A percentile compares a stretch with the other conserved stretches of the same genome.
phyloP scores from a whole-genome alignment of 179 eudicot genomes.

The Spinacia oleracea region DNA sequence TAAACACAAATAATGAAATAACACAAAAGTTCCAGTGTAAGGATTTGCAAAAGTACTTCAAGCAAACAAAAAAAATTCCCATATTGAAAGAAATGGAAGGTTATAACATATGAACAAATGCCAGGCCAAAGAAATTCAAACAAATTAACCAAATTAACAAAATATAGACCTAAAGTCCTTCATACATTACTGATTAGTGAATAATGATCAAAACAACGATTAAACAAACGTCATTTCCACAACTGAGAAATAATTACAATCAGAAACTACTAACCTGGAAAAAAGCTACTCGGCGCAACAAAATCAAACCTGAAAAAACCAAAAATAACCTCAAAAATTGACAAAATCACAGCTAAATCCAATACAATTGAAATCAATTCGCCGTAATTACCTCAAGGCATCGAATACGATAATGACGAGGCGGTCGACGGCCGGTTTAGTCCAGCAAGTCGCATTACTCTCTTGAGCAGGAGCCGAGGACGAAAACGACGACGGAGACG shows the following conservation, averaged over 20 bases:
- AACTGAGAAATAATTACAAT: background rate
- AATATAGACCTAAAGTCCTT: background rate
- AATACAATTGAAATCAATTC: background rate
- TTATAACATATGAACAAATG: background rate
- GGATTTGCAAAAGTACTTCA: background rate
- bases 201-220: background rate
- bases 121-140: background rate
- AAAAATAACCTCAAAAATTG: background rate
- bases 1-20: background rate
- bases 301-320: conserved; percentile 74
- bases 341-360: background rate
- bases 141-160: background rate
- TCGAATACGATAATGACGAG: conserved; percentile 79
- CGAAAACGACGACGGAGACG: background rate
- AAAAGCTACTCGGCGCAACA: conserved; percentile 91
- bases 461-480: conserved; percentile 8
- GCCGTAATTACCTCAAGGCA: conserved; percentile 62
- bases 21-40: background rate
- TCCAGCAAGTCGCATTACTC: conserved; percentile 58
- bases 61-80: background rate
- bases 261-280: conserved; percentile 53
- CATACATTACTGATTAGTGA: background rate
- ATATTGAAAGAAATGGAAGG: background rate
- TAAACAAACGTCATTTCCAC: background rate
- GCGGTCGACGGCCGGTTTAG: conserved; percentile 68